A percentile compares a stretch with the other conserved stretches of the same genome.
Conservation (phyloP, 164 flowering plant genomes). For the Liquidambar formosana region DNA sequence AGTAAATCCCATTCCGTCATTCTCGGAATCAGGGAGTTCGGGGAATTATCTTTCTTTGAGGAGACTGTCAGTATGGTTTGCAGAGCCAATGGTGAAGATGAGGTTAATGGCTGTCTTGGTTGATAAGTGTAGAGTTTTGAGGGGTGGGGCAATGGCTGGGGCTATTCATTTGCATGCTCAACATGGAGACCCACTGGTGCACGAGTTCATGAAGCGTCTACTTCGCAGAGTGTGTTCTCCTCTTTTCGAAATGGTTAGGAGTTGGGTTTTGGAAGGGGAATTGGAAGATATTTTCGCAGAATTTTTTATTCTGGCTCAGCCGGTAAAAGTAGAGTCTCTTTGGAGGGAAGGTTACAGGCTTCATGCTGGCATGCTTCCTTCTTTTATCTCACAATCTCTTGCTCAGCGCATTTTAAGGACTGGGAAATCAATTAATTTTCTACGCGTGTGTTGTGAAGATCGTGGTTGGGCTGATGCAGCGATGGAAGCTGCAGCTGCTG, state of each 20-base stretch:
- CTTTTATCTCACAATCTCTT: slow-evolving; percentile 80
- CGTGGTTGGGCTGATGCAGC: slow-evolving; percentile 95
- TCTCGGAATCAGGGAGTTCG: slow-evolving; percentile 55
- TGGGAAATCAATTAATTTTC: slow-evolving; percentile 96
- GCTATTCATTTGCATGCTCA: slow-evolving; percentile 94
- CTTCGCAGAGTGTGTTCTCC: slow-evolving; percentile 92
- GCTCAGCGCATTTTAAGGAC: slow-evolving; percentile 90
- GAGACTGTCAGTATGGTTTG: slow-evolving; percentile 93
- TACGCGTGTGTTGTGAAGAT: slow-evolving; percentile 96
- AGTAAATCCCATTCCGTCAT: slow-evolving; percentile 84
- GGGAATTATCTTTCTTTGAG: slow-evolving; percentile 85
- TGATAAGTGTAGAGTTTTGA: slow-evolving; percentile 79
- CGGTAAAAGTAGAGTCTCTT: slow-evolving; percentile 93
- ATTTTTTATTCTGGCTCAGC: slow-evolving; percentile 83
- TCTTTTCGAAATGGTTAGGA: slow-evolving; percentile 97
- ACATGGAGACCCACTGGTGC: slow-evolving; percentile 93
- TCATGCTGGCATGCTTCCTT: slow-evolving; percentile 87
- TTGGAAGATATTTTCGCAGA: slow-evolving; percentile 90
- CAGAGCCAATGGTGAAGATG: slow-evolving; percentile 96
- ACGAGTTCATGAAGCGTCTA: slow-evolving; percentile 83
- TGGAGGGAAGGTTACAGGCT: slow-evolving; percentile 95
- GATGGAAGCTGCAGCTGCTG: slow-evolving; percentile 82
- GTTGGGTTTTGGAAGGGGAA: slow-evolving; percentile 99
- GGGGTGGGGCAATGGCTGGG: slow-evolving; percentile 99
- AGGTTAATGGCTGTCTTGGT: slow-evolving; percentile 94